phyloP scores from a whole-genome alignment of 306 rosid genomes.

The Astragalus glycyphyllos region DNA sequence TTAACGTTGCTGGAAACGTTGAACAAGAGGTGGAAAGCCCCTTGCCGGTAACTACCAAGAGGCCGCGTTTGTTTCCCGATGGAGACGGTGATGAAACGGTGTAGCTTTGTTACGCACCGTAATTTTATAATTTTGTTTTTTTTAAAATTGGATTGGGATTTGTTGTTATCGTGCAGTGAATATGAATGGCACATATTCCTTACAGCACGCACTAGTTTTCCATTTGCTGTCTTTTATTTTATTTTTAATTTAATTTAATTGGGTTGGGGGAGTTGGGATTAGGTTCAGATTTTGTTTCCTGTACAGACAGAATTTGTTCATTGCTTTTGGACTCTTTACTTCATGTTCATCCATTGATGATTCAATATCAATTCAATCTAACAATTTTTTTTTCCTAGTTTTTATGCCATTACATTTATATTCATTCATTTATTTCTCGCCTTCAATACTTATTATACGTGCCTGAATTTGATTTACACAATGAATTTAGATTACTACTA shows the following conservation, averaged over 20 bases:
- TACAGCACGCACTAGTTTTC: conserved; percentile 27
- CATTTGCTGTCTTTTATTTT: conserved; percentile 13
- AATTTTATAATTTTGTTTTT: background rate
- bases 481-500: background rate
- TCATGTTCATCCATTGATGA: background rate
- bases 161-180: background rate
- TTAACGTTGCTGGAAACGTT: conserved; percentile 12
- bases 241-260: background rate
- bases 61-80: conserved; percentile 56
- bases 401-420: background rate
- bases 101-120: conserved; percentile 6
- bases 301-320: conserved; percentile 68
- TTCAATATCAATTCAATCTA: conserved; percentile 36
- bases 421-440: background rate
- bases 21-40: conserved; percentile 96
- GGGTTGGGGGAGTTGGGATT: conserved; percentile 10
- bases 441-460: too few species aligned
- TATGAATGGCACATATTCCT: conserved; percentile 31
- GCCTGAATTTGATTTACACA: background rate
- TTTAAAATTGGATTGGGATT: conserved; percentile 37
- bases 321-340: conserved; percentile 47
- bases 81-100: conserved; percentile 30
- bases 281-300: conserved; percentile 45
- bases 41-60: conserved; percentile 59
- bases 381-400: background rate